Evolutionary conservation across 495 filamentous ascomycete species (phyloP), one percentile per base, ranked within the genome.

Genomic region (Aspergillus diversus): DNA sequence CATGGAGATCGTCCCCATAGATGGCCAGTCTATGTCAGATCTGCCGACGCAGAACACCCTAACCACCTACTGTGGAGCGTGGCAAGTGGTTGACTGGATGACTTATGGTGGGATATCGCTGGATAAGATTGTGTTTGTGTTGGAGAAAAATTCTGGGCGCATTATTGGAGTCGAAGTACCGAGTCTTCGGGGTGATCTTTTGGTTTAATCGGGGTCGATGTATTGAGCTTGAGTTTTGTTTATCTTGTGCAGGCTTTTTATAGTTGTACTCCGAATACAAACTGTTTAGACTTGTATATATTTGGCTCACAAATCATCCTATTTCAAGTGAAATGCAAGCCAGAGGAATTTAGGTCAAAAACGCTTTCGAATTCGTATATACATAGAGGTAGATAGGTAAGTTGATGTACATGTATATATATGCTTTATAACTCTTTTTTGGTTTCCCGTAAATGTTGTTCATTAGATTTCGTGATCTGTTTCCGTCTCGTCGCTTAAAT

Each of bases 381-480:
- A 48, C 33, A 33, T n/a, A 33, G 21, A 27, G 21, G 21, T 27
- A 27, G 21, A 27, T 27, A 27, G 21, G 21, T 27, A 27, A 4
- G n/a, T 43, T 43, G 11, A 43, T 43, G n/a, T 59, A 48, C 33
- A 33, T n/a, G 16, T 56, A 55, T 51, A 60, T 56, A 66, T 59
- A 51, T 27, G 17, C 53, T 32, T 66, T 57, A 48, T n/a, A 21
- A 27, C 39, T 59, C 31, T 61, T 35, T 51, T 51, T 31, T 57
- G 9, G 33, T 42, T 55, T 33, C 13, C 35, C 11, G 27, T 43
- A 17, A 42, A 61, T 64, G 15, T 60, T 21, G 31, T 51, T 31
- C 50, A 53, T 51, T 57, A 66, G 16, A 63, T 33, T 53, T 81
- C 78, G 33, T 79, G 73, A 57, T 81, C 79, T 15, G 77, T 79